phyloP scores from a whole-genome alignment of 2,329 filamentous ascomycete genomes.

The Botrytis byssoidea region DNA sequence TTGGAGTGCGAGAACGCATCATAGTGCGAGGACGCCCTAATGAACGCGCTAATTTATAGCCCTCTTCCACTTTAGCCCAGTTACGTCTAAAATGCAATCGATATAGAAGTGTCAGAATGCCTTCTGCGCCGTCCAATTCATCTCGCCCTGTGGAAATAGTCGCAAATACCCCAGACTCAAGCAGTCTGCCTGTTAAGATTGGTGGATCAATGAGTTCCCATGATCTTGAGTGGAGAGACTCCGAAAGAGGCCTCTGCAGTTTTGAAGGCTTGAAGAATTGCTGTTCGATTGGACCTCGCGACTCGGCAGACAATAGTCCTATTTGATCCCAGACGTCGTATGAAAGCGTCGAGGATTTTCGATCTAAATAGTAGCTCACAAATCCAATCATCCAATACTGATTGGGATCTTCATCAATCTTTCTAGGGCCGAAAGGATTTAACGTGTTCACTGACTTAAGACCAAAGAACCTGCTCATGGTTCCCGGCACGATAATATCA shows the following conservation, averaged over 20 bases:
- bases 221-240: background rate
- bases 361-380: background rate
- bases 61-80: background rate
- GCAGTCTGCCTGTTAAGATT: background rate
- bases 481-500: background rate
- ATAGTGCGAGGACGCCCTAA: background rate
- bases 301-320: background rate
- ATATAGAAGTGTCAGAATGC: background rate
- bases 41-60: background rate
- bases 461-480: background rate
- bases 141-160: background rate
- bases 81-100: rapidly evolving
- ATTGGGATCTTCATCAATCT: no score
- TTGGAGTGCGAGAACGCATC: no score
- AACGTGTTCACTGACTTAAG: background rate
- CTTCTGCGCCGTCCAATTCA: rapidly evolving
- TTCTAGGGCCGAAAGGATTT: no score
- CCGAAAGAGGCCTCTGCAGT: rapidly evolving
- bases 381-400: background rate
- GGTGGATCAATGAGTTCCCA: background rate
- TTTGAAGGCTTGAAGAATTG: background rate
- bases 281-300: rapidly evolving
- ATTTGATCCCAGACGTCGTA: background rate
- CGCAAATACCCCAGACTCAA: rapidly evolving
- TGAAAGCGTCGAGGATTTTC: background rate